Conservation (phyloP, 1,284 basidiomycete species). For the Phellopilus nigrolimitatus region DNA sequence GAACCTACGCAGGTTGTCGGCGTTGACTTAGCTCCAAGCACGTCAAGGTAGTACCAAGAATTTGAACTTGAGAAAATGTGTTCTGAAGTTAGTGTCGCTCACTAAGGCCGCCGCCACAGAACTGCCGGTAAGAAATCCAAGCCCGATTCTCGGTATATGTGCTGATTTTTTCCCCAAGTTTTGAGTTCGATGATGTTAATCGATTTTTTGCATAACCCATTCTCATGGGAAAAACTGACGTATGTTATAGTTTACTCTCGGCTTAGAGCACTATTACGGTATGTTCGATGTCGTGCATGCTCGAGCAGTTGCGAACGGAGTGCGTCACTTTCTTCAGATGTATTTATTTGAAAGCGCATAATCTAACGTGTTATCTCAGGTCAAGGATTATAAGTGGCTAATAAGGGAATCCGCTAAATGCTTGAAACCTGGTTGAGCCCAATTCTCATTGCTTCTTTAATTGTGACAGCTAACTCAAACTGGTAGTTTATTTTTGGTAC, state of each 20-base stretch:
- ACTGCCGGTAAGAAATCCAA: conserved; percentile 21
- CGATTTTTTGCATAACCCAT: neutral
- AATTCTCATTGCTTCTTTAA: neutral
- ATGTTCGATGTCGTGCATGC: conserved; percentile 21
- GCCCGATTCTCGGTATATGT: too few species aligned
- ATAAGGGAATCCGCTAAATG: conserved; percentile 9
- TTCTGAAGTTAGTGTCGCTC: neutral
- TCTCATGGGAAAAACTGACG: neutral
- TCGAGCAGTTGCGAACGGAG: conserved; percentile 20
- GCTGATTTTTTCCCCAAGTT: conserved; percentile 8
- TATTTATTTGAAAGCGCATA: too few species aligned
- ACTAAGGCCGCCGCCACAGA: conserved; percentile 20
- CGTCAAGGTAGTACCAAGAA: conserved; percentile 6
- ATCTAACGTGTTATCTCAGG: neutral
- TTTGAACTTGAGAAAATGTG: neutral
- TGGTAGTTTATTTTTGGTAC: neutral
- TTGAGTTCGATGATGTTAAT: conserved; percentile 21
- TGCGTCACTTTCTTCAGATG: neutral
- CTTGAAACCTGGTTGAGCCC: conserved; percentile 1
- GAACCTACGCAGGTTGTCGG: conserved; percentile 17
- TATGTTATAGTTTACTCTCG: conserved; percentile 19
- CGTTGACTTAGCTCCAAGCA: conserved; percentile 20
- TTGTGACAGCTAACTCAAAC: too few species aligned
- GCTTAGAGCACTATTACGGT: conserved; percentile 20
- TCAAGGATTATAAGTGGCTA: conserved; percentile 6